Base-by-base conservation (phyloP, 169 alveolate genomes). In the Perkinsus olseni region DNA sequence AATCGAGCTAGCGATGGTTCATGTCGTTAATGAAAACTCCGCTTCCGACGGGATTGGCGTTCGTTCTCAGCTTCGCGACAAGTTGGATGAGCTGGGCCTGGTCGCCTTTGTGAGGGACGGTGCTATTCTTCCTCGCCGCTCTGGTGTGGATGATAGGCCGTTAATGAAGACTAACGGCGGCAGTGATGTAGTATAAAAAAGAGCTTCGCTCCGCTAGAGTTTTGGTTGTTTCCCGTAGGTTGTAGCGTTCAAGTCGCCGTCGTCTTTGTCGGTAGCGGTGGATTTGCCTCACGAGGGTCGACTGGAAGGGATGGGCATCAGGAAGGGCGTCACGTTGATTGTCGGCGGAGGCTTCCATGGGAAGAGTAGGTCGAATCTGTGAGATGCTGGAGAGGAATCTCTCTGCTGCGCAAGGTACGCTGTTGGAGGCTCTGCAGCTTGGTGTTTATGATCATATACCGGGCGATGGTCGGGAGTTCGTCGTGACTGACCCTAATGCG, bases 311-410 rank as follows among this genome's bases (percentile, higher is more conserved):
- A 95, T 96, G 97, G 97, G 96, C 38, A 92, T 96, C 74, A 94
- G 93, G 91, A 91, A 92, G 6, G 98, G 98, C 31, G 95, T 96
- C 74, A 95, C 97, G 0, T 92, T 96, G 92, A 96, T 96, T 38
- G 97, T 96, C 10, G 98, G 98, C 0, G 98, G 98, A 0, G 98
- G 98, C 37, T 96, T 96, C 94, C 98, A 96, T 93, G 98, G 98
- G 37, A 96, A 96, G 93, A 31, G 36, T 0, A 74, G 17, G 62
- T 45, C 24, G 17, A 45, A 45, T 45, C 62, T 6, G 17, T 45
- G 24, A 45, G 24, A 17, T 17, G 62, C 6, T 45, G 24, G 62
- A 45, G 6, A 45, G n/a, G n/a, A n/a, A n/a, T n/a, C n/a, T n/a
- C n/a, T n/a, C n/a, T n/a, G n/a, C 17, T 6, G 62, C 17, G 17